These are phyloP conservation scores for Cladophialophora immunda DNA, from an alignment of 2,329 filamentous ascomycete genomes.

Conservation along the genomic window DNA sequence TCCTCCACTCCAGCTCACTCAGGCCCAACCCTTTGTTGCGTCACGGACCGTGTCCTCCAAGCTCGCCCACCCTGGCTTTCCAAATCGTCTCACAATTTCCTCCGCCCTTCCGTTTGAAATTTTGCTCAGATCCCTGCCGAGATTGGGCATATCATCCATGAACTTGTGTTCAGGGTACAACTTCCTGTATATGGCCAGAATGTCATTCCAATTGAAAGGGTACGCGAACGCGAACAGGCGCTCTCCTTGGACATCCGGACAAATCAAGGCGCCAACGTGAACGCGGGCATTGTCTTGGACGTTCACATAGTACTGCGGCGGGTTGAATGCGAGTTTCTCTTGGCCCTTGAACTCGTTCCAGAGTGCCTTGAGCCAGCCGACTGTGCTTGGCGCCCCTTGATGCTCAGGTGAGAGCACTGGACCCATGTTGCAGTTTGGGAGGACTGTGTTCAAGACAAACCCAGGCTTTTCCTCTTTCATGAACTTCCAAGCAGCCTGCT, in stretches of 20 bases:
- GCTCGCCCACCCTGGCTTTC: conserved; percentile 29
- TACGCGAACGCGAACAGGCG: conserved; percentile 64
- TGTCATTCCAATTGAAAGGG: conserved; percentile 57
- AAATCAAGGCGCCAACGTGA: conserved; percentile 62
- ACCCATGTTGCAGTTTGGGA: conserved; percentile 35
- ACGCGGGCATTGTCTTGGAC: conserved; percentile 61
- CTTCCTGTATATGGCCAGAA: conserved; percentile 50
- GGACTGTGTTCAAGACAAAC: conserved; percentile 43
- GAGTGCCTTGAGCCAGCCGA: conserved; percentile 44
- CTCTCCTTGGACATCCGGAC: conserved; percentile 56
- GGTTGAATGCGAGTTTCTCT: conserved; percentile 49
- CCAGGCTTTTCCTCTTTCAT: conserved; percentile 43
- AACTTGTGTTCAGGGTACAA: conserved; percentile 49
- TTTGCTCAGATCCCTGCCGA: conserved; percentile 32
- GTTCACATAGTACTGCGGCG: conserved; percentile 44
- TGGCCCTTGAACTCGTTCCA: conserved; percentile 46
- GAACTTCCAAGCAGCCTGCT: conserved; percentile 53
- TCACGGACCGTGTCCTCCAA: conserved; percentile 31
- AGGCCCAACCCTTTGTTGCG: conserved; percentile 18
- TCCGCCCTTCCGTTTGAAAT: conserved; percentile 31
- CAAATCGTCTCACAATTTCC: conserved; percentile 33
- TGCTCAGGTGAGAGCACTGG: conserved; percentile 27
- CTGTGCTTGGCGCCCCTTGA: conserved; percentile 33
- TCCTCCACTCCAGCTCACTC: conserved; percentile 1
- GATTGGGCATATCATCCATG: conserved; percentile 22